A percentile compares a stretch with the other conserved stretches of the same genome.
phyloP scores from a whole-genome alignment of 176 grass and related monocot genomes.

The Oryza coarctata region DNA sequence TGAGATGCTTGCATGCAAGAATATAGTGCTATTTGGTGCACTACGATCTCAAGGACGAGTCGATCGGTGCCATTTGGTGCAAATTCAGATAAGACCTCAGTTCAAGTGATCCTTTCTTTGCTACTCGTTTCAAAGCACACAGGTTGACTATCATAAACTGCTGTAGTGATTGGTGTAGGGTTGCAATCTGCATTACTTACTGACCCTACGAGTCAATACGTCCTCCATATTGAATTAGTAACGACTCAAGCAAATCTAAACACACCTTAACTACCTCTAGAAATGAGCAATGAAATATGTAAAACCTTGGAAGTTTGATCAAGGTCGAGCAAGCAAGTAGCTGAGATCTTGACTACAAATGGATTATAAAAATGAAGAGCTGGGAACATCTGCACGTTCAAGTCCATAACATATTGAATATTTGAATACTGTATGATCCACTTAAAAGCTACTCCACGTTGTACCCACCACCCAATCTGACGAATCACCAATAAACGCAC shows the following conservation, averaged over 20 bases:
- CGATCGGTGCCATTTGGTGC: not conserved
- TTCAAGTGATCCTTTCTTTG: not conserved
- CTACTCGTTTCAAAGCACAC: not conserved
- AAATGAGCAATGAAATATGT: not conserved
- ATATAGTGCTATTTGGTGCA: too few relatives aligned
- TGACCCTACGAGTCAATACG: not conserved
- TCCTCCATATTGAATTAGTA: not conserved
- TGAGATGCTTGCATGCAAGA: not conserved
- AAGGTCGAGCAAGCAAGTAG: not conserved
- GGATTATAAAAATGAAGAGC: not conserved
- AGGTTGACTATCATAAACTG: not conserved
- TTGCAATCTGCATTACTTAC: not conserved
- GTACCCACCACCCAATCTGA: not conserved
- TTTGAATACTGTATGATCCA: not conserved
- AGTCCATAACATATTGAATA: not conserved
- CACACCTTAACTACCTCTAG: not conserved
- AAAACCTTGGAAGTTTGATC: constrained; percentile 1
- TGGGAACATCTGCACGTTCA: not conserved
- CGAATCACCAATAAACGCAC: not conserved
- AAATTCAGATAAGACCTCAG: not conserved
- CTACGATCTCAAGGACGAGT: not conserved
- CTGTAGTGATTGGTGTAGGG: not conserved
- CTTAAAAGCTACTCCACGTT: constrained; percentile 8
- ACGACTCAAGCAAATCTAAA: not conserved
- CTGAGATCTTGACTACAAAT: not conserved